Conservation (phyloP, 768 basidiomycete species). For the Macrolepiota albuminosa region DNA sequence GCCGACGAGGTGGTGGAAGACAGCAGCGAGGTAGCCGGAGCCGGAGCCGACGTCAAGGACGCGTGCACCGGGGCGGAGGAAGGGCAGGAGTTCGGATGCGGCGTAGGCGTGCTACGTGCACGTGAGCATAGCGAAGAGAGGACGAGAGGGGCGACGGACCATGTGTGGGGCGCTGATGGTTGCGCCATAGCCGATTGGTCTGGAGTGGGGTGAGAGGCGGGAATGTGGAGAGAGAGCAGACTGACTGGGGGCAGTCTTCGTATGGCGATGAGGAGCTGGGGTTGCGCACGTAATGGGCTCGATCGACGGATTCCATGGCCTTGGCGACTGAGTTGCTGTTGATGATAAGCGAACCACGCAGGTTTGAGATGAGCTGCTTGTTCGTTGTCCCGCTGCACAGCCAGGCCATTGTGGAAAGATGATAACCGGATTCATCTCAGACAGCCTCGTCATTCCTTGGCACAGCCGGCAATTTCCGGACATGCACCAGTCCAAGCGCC, state of each 20-base stretch:
- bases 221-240: conserved; percentile 12
- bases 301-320: conserved; percentile 70
- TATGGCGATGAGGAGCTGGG: conserved; percentile 50
- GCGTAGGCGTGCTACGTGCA: conserved; percentile 78
- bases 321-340: conserved; percentile 47
- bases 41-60: conserved; percentile 91
- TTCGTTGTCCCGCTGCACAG: conserved; percentile 67
- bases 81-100: conserved; percentile 67
- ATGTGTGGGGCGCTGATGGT: conserved; percentile 98
- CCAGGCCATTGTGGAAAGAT: conserved; percentile 68
- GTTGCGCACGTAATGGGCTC: conserved; percentile 60
- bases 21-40: conserved; percentile 81
- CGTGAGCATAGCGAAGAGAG: background rate
- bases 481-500: background rate
- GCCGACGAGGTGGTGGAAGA: conserved; percentile 69
- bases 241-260: conserved; percentile 72
- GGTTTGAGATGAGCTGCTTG: conserved; percentile 65
- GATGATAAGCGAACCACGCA: conserved; percentile 44
- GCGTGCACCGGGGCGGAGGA: conserved; percentile 61
- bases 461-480: background rate
- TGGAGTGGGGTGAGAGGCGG: conserved; percentile 18
- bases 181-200: conserved; percentile 75
- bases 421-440: background rate
- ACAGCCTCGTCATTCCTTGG: background rate
- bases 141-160: conserved; percentile 37